Conservation (phyloP, 2,329 filamentous ascomycete species). For the Claviceps africana region DNA sequence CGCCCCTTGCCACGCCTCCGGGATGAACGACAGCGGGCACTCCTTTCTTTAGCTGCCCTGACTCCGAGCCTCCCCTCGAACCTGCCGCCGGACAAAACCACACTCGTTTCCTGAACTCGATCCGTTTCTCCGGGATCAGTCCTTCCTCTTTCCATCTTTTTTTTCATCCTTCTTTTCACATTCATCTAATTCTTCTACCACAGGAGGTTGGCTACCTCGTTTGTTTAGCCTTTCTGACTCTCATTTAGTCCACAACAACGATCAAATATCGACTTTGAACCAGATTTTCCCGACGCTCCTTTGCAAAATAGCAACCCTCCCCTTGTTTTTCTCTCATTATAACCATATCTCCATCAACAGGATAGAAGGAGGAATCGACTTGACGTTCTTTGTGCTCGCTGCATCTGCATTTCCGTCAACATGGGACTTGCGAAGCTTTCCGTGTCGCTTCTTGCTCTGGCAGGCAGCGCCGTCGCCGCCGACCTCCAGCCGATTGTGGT, state of each 20-base stretch:
- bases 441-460: slow-evolving; percentile 24
- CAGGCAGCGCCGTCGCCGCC: slow-evolving; percentile 27
- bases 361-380: neutral
- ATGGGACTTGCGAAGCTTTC: slow-evolving; percentile 22
- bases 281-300: slow-evolving; percentile 3
- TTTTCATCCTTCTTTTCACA: neutral
- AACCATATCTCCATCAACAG: neutral
- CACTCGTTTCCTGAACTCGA: neutral
- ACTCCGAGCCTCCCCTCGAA: neutral
- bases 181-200: slow-evolving; percentile 1
- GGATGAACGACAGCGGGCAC: neutral
- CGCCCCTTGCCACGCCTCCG: neutral
- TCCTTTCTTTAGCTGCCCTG: neutral
- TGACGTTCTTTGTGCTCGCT: neutral
- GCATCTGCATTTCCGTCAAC: slow-evolving; percentile 7
- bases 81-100: slow-evolving; percentile 1
- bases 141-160: neutral
- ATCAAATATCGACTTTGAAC: neutral
- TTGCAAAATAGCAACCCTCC: neutral
- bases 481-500: slow-evolving; percentile 46
- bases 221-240: slow-evolving; percentile 6
- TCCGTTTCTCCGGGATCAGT: neutral
- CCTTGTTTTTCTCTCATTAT: neutral
- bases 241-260: slow-evolving; percentile 2
- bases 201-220: slow-evolving; percentile 6